These are phyloP conservation scores for Tagetes patula DNA, from an alignment of 129 eudicot genomes.

Conservation along the genomic window DNA sequence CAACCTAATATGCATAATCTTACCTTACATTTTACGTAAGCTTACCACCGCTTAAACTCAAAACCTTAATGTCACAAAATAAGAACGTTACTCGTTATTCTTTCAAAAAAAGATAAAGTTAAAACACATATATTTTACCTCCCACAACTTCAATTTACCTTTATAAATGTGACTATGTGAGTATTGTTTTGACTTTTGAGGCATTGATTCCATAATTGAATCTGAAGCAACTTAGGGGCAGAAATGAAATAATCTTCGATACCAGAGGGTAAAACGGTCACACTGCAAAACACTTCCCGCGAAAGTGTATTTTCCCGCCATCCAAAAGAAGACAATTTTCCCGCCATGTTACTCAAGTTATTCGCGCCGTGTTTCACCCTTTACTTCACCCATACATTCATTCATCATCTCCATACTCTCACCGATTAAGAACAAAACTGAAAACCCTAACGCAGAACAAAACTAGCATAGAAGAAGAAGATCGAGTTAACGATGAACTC, in stretches of 20 bases:
- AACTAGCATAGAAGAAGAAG: not conserved
- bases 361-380: constrained; percentile 18
- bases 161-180: no score
- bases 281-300: not conserved
- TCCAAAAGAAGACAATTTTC: not conserved
- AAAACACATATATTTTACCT: no score
- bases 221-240: not conserved
- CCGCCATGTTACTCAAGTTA: constrained; percentile 4
- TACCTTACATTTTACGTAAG: no score
- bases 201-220: no score
- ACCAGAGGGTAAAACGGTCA: constrained; percentile 1
- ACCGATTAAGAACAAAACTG: not conserved
- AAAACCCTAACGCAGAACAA: constrained; percentile 10
- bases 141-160: not conserved
- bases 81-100: no score
- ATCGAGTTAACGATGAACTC: constrained; percentile 29
- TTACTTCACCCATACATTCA: constrained; percentile 1
- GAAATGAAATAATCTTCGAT: not conserved
- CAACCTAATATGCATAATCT: no score
- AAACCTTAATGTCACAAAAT: no score
- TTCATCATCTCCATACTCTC: not conserved
- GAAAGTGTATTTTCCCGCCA: constrained; percentile 3
- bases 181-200: no score
- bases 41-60: no score
- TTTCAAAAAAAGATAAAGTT: no score